Conservation (phyloP, 306 rosid genomes). For the Vicia faba region DNA sequence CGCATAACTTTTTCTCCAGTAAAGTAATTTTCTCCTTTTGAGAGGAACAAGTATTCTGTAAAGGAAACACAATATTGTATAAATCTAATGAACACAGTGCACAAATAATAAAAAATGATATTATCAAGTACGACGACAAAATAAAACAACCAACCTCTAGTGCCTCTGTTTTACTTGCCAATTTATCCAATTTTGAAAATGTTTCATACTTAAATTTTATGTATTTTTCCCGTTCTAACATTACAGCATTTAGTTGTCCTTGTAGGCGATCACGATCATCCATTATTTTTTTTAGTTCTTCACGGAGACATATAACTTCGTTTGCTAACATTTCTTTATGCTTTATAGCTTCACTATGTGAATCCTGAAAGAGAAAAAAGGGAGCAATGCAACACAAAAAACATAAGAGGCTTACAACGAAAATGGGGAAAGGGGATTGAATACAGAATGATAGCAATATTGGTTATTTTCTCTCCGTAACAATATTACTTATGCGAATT, state of each 20-base stretch:
- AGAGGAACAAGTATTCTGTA: slow-evolving; percentile 73
- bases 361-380: slow-evolving; percentile 50
- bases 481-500: slow-evolving; percentile 1
- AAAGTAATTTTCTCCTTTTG: slow-evolving; percentile 61
- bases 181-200: slow-evolving; percentile 56
- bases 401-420: slow-evolving; percentile 6
- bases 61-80: slow-evolving; percentile 27
- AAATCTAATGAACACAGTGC: slow-evolving; percentile 14
- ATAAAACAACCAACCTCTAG: slow-evolving; percentile 63
- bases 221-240: slow-evolving; percentile 54
- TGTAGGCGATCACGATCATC: slow-evolving; percentile 78
- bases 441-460: slow-evolving; percentile 9
- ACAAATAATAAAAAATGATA: background rate
- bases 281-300: slow-evolving; percentile 73
- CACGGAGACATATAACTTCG: slow-evolving; percentile 69
- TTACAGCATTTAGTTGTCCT: slow-evolving; percentile 53
- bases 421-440: slow-evolving; percentile 3
- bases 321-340: slow-evolving; percentile 55
- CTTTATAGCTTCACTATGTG: slow-evolving; percentile 62
- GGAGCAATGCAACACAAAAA: background rate
- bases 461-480: slow-evolving; percentile 8
- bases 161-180: slow-evolving; percentile 59
- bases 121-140: background rate
- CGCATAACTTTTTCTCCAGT: slow-evolving; percentile 54
- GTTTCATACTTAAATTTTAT: slow-evolving; percentile 54